A percentile compares a stretch with the other conserved stretches of the same genome.
phyloP scores from a whole-genome alignment of 2,329 filamentous ascomycete species.

The Cladosporium austrohemisphaericum region DNA sequence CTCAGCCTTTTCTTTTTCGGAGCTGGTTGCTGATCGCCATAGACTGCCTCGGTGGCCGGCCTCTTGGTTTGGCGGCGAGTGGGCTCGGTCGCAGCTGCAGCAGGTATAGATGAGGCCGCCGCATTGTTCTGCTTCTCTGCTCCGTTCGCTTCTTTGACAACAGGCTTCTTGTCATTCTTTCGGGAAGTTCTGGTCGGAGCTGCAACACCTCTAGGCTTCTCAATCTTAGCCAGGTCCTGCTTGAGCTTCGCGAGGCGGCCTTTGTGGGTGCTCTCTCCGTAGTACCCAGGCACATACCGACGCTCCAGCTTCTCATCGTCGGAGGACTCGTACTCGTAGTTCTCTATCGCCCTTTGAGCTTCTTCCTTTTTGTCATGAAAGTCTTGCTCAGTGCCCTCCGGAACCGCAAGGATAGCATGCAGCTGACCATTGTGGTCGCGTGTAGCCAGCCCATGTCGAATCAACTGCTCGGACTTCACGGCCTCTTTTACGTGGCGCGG shows the following conservation, averaged over 20 bases:
- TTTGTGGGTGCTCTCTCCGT: background rate
- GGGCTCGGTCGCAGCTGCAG: too few species aligned
- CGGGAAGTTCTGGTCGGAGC: too few species aligned
- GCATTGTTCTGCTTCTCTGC: too few species aligned
- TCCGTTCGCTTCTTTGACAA: background rate
- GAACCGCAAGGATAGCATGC: background rate
- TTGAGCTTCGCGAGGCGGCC: background rate
- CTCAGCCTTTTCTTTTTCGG: too few species aligned
- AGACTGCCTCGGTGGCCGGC: too few species aligned
- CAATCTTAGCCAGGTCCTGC: too few species aligned
- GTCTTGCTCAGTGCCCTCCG: background rate
- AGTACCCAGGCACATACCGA: background rate
- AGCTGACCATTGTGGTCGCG: background rate
- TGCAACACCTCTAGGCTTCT: too few species aligned
- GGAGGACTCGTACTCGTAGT: background rate
- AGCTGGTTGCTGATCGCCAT: too few species aligned
- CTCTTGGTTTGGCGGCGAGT: too few species aligned
- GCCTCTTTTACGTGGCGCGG: background rate
- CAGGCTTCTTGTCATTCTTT: background rate
- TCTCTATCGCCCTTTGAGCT: background rate
- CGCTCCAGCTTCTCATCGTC: background rate
- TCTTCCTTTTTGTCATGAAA: background rate
- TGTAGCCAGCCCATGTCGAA: background rate
- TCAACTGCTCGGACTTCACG: background rate
- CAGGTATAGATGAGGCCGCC: too few species aligned